These are phyloP conservation scores for Phytophthora brassicae DNA, from an alignment of 352 stramenopile genomes.

Conservation along the genomic window DNA sequence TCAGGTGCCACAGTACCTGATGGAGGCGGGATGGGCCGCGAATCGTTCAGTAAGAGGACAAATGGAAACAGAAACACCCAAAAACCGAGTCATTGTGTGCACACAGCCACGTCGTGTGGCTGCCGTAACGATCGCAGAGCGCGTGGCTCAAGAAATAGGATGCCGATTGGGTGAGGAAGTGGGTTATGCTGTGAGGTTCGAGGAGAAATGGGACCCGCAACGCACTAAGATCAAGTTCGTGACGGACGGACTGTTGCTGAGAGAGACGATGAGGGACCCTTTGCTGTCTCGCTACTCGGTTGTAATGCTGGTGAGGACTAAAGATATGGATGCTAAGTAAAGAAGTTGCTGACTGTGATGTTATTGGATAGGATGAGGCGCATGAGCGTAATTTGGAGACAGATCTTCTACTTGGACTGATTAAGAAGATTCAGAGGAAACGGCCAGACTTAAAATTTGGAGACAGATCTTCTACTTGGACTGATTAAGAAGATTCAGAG, in stretches of 20 bases:
- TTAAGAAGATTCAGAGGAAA: conserved; percentile 95
- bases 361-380: conserved; percentile 84
- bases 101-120: conserved; percentile 95
- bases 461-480: conserved; percentile 94
- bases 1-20: conserved; percentile 92
- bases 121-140: conserved; percentile 97
- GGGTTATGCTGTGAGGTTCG: conserved; percentile 99
- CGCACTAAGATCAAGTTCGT: conserved; percentile 98
- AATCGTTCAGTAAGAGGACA: conserved; percentile 3
- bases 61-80: neutral
- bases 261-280: conserved; percentile 91
- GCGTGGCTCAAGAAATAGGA: conserved; percentile 97
- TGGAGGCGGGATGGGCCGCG: conserved; percentile 87
- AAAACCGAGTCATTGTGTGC: conserved; percentile 75
- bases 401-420: conserved; percentile 92
- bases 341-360: conserved; percentile 1
- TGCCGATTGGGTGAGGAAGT: conserved; percentile 92
- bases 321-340: neutral
- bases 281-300: conserved; percentile 79
- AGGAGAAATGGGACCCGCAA: conserved; percentile 90
- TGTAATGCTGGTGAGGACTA: conserved; percentile 64
- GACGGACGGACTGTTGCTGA: conserved; percentile 98
- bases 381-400: conserved; percentile 94
- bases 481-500: conserved; percentile 96
- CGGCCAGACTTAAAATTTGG: conserved; percentile 89